Conservation (phyloP, 139 green algal genomes). For the Chlamydomonas schloesseri region DNA sequence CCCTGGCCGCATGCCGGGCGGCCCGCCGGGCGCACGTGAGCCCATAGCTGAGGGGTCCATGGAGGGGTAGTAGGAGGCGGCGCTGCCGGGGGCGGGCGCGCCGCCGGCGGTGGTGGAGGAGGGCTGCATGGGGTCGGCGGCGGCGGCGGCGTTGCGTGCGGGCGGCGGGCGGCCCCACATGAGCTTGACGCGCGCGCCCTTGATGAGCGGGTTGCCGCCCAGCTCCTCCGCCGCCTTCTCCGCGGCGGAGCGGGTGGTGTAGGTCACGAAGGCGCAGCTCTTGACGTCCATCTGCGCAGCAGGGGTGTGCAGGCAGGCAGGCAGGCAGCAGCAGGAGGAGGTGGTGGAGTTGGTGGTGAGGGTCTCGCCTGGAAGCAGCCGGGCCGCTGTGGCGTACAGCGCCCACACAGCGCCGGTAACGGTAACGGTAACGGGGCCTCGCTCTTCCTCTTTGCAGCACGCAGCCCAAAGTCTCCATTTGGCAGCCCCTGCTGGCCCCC, state of each 20-base stretch:
- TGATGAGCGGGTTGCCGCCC: constrained; percentile 83
- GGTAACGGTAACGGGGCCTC: too few species aligned
- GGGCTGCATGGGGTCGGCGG: constrained; percentile 44
- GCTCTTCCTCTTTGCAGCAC: too few species aligned
- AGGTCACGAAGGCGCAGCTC: constrained; percentile 92
- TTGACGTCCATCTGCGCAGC: constrained; percentile 56
- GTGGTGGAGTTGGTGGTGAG: too few species aligned
- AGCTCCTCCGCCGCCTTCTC: constrained; percentile 90
- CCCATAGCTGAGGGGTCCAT: constrained; percentile 67
- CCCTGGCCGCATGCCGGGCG: background rate
- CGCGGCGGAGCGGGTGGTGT: constrained; percentile 76
- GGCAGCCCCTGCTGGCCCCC: too few species aligned
- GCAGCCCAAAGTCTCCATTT: too few species aligned
- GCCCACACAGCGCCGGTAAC: too few species aligned
- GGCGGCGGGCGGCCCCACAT: constrained; percentile 91
- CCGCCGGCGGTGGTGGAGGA: background rate
- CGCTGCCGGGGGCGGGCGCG: background rate
- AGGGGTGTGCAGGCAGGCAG: background rate
- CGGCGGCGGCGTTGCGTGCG: background rate
- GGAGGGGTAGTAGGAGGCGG: constrained; percentile 51
- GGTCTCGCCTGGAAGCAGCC: too few species aligned
- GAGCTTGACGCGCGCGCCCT: constrained; percentile 84
- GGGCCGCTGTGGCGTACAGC: too few species aligned
- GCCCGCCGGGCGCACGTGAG: constrained; percentile 45
- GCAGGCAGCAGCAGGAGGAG: background rate